These are phyloP conservation scores for Isoetes engelmannii DNA, from an alignment of 83 land plant species.

Conservation along the genomic window DNA sequence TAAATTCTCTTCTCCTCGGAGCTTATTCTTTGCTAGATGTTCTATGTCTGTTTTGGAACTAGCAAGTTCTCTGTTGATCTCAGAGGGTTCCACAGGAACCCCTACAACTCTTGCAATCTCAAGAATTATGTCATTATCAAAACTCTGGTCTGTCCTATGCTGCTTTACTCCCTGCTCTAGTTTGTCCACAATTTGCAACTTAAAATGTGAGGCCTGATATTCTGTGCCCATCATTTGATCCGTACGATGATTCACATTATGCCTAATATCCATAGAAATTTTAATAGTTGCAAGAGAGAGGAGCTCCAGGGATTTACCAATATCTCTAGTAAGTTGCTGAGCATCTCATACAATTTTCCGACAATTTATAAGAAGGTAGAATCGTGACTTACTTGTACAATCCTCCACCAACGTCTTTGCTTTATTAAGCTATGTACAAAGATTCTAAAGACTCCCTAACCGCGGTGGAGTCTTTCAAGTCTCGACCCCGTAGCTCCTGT, in stretches of 20 bases:
- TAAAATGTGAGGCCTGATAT: constrained; percentile 42
- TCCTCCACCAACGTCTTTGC: constrained; percentile 35
- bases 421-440: constrained; percentile 37
- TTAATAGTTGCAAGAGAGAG: constrained; percentile 49
- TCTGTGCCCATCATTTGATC: constrained; percentile 49
- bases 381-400: constrained; percentile 37
- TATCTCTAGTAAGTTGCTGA: constrained; percentile 40
- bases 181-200: constrained; percentile 37
- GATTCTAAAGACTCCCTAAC: constrained; percentile 35
- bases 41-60: constrained; percentile 45
- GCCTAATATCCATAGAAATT: constrained; percentile 38
- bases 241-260: constrained; percentile 39
- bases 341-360: constrained; percentile 43
- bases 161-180: constrained; percentile 44
- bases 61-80: constrained; percentile 49
- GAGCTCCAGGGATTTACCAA: constrained; percentile 47
- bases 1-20: constrained; percentile 40
- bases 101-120: constrained; percentile 57
- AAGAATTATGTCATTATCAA: constrained; percentile 48
- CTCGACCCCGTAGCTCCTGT: constrained; percentile 22
- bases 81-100: constrained; percentile 50
- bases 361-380: constrained; percentile 48
- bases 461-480: constrained; percentile 39
- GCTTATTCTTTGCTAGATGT: constrained; percentile 46
- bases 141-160: constrained; percentile 49